Conservation (phyloP, 73 alveolate genomes). For the Blepharisma stoltei region DNA sequence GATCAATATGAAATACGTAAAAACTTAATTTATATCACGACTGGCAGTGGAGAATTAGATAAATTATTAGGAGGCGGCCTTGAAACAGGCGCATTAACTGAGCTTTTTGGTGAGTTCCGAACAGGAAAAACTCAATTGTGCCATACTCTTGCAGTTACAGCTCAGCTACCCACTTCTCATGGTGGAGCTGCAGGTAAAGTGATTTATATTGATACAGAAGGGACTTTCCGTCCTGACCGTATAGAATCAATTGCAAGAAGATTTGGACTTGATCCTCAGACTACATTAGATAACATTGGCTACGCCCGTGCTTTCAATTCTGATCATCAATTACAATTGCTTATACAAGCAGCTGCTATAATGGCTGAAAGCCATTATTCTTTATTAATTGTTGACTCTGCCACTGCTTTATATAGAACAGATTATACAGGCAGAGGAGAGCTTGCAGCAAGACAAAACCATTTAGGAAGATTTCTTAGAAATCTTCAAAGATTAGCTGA, state of each 20-base stretch:
- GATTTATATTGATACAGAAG: conserved; percentile 94
- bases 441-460: conserved; percentile 88
- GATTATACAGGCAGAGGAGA: conserved; percentile 99
- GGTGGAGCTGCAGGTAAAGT: conserved; percentile 98
- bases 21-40: conserved; percentile 72
- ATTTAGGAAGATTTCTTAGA: conserved; percentile 94
- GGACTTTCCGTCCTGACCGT: conserved; percentile 96
- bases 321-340: conserved; percentile 89
- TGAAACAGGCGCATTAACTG: conserved; percentile 93
- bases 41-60: conserved; percentile 86
- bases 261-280: conserved; percentile 87
- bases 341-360: conserved; percentile 84
- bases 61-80: conserved; percentile 92
- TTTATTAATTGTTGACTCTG: conserved; percentile 93
- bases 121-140: conserved; percentile 96
- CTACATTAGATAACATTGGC: conserved; percentile 94
- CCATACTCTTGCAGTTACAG: conserved; percentile 92
- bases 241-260: conserved; percentile 87
- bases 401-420: conserved; percentile 97
- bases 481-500: conserved; percentile 95
- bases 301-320: conserved; percentile 97
- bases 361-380: conserved; percentile 92
- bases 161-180: conserved; percentile 70
- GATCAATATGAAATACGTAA: conserved; percentile 70
- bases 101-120: conserved; percentile 97